Percentiles rank a stretch among this genome's conserved stretches.
Conservation (phyloP, 352 stramenopile species). For the Thalassiosira exigua region DNA sequence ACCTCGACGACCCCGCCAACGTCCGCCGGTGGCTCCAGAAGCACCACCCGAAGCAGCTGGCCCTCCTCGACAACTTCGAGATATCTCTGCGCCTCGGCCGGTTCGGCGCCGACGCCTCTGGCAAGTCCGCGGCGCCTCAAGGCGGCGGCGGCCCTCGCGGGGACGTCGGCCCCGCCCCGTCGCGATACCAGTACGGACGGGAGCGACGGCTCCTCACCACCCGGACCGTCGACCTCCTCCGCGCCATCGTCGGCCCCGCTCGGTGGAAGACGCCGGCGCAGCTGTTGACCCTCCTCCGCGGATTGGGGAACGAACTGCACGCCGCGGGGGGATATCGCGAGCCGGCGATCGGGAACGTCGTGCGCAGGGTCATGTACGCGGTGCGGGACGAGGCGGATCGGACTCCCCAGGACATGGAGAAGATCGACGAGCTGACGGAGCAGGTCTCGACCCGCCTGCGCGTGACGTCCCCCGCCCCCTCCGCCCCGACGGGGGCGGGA, state of each 20-base stretch:
- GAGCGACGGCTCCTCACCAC: constrained; percentile 64
- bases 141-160: too few relatives aligned
- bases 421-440: constrained; percentile 46
- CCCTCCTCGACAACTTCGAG: constrained; percentile 75
- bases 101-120: constrained; percentile 9
- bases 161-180: too few relatives aligned
- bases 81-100: constrained; percentile 71
- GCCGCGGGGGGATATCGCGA: constrained; percentile 70
- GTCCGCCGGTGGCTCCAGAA: constrained; percentile 61
- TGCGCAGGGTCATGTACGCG: constrained; percentile 78
- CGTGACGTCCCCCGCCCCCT: background rate
- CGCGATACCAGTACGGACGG: constrained; percentile 50
- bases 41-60: constrained; percentile 66
- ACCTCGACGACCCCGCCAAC: constrained; percentile 48
- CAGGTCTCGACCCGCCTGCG: constrained; percentile 26
- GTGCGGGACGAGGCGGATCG: constrained; percentile 74
- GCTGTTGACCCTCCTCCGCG: constrained; percentile 71
- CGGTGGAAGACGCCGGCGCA: constrained; percentile 76
- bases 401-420: constrained; percentile 32
- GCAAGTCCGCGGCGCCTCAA: background rate
- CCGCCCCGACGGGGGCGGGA: constrained; percentile 7
- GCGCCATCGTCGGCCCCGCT: constrained; percentile 76
- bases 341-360: constrained; percentile 79
- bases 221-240: constrained; percentile 75
- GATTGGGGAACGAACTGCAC: constrained; percentile 75